phyloP scores from a whole-genome alignment of 495 filamentous ascomycete species.

The Cercophora sp. region DNA sequence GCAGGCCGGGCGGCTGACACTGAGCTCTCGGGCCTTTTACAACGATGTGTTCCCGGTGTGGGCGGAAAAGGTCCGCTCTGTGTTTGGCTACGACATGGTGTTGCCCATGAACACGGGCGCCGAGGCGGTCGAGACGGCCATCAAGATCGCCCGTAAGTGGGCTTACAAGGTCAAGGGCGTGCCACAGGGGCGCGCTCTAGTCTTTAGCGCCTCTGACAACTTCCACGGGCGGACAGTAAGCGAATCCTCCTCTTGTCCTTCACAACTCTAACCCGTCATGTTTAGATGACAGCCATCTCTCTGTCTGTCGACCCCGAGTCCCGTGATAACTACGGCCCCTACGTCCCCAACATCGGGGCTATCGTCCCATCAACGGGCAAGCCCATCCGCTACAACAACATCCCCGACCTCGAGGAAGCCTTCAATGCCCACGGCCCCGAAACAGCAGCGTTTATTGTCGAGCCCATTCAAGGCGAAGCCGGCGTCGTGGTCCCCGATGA shows the following conservation, averaged over 20 bases:
- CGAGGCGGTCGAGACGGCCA: constrained; percentile 95
- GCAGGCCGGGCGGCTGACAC: constrained; percentile 83
- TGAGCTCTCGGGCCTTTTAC: constrained; percentile 95
- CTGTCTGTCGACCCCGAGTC: constrained; percentile 94
- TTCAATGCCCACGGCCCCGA: constrained; percentile 77
- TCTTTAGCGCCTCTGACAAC: constrained; percentile 84
- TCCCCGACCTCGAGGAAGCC: constrained; percentile 72
- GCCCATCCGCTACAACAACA: constrained; percentile 79
- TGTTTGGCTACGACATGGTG: constrained; percentile 97
- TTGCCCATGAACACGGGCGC: constrained; percentile 99
- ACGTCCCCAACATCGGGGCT: constrained; percentile 82
- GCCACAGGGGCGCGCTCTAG: constrained; percentile 73
- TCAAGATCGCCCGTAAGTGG: constrained; percentile 99
- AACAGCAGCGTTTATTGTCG: constrained; percentile 89
- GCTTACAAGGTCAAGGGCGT: constrained; percentile 96
- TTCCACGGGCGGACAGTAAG: constrained; percentile 94
- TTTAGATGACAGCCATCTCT: constrained; percentile 87
- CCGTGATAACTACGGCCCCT: constrained; percentile 94
- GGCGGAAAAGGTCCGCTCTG: constrained; percentile 80
- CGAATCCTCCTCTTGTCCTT: constrained; percentile 9
- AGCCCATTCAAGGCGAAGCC: constrained; percentile 97
- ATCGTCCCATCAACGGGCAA: constrained; percentile 71
- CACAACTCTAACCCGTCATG: constrained; percentile 20
- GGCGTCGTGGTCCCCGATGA: constrained; percentile 94
- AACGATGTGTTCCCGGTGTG: constrained; percentile 99